Evolutionary conservation across 2,329 filamentous ascomycete genomes (phyloP), one percentile per base, ranked within the genome.

Genomic region (Knoxdaviesia capensis): DNA sequence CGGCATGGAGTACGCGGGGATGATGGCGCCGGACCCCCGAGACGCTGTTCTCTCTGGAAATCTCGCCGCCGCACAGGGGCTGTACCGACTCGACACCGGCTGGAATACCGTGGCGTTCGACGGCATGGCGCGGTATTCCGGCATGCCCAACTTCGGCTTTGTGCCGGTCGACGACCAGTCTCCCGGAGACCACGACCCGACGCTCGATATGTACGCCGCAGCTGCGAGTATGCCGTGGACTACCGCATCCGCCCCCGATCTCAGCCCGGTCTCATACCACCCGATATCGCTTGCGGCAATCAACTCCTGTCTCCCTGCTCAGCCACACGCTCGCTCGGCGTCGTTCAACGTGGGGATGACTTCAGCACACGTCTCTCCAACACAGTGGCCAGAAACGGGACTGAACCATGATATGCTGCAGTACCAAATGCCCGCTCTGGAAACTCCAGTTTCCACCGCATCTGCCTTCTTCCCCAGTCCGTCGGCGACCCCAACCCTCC

Each of bases 381-480:
- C 34, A 49, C 58, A 44, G 43, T 53, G 30, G 34, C 48, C 55
- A 55, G 43, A 42, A 34, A 54, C 57, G 32, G 47, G 53, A 36
- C 48, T 42, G 11, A 43, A 51, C 9, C 51, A 54, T 10, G 59
- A 61, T 6, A 49, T 59, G 47, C 53, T 57, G 36, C 28, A 11
- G n/a, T 44, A 41, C 41, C 49, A 7, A 59, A 60, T 47, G 46
- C 51, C 41, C 32, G 45, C 29, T 33, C 51, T 59, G 38, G 56
- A 51, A 1, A 61, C 56, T 0, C 58, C 60, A 1, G 51, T 52
- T 11, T 59, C 52, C 47, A 54, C 58, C 50, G 47, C 48, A 1
- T 50, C 59, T 1, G 59, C 51, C 40, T 61, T 60, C 43, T 61
- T 64, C 40, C 58, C 61, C 3, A 63, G 58, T 36, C 60, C 61